Percentiles rank a stretch among this genome's conserved stretches.
Conservation (phyloP, 2,329 filamentous ascomycete species). For the Penicillium sp. region DNA sequence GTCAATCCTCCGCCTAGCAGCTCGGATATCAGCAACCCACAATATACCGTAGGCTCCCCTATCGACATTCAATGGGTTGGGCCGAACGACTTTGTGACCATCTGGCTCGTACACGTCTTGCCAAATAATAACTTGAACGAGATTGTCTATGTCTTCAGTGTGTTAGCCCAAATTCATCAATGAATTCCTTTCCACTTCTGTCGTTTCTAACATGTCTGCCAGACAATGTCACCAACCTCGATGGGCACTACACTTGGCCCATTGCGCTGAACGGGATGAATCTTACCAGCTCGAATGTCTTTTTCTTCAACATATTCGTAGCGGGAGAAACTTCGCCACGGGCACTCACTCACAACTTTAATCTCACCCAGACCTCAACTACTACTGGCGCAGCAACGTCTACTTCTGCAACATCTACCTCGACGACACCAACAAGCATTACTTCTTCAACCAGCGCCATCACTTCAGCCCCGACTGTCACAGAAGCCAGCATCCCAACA, state of each 20-base stretch:
- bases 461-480: background rate
- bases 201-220: background rate
- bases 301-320: slow-evolving; percentile 13
- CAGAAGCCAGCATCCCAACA: background rate
- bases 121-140: background rate
- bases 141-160: slow-evolving; percentile 9
- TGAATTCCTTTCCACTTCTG: too few relatives aligned
- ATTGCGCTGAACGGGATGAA: slow-evolving; percentile 11
- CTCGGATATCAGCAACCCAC: slow-evolving; percentile 4
- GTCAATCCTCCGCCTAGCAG: slow-evolving; percentile 6
- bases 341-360: slow-evolving; percentile 9
- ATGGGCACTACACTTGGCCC: slow-evolving; percentile 10
- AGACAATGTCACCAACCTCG: slow-evolving; percentile 14
- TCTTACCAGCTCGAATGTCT: slow-evolving; percentile 7
- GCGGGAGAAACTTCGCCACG: slow-evolving; percentile 9
- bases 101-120: slow-evolving; percentile 7
- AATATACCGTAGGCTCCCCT: slow-evolving; percentile 4
- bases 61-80: slow-evolving; percentile 13
- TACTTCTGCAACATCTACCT: background rate
- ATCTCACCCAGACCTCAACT: slow-evolving; percentile 3
- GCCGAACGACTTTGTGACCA: slow-evolving; percentile 3
- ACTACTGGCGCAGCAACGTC: slow-evolving; percentile 3
- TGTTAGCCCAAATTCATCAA: background rate
- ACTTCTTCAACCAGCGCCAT: background rate
- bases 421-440: background rate